Conservation (phyloP, 257 asterid species). For the Petunia axillaris region DNA sequence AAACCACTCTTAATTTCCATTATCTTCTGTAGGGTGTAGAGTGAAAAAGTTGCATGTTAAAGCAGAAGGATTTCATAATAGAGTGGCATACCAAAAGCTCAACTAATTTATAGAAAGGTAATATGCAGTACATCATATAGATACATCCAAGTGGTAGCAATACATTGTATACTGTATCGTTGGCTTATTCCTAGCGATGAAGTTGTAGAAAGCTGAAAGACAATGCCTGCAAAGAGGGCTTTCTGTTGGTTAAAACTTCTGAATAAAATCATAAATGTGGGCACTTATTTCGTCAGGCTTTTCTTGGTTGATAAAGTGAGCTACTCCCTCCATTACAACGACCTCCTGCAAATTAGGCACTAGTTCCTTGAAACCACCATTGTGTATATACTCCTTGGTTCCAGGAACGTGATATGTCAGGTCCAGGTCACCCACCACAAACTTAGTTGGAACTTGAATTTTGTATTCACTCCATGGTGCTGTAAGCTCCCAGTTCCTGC, state of each 20-base stretch:
- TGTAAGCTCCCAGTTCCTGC: slow-evolving; percentile 87
- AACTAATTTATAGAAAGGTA: background rate
- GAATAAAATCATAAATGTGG: slow-evolving; percentile 71
- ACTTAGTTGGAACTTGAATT: slow-evolving; percentile 83
- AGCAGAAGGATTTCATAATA: background rate
- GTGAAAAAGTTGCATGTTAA: background rate
- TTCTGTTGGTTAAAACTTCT: slow-evolving; percentile 46
- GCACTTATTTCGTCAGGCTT: slow-evolving; percentile 71
- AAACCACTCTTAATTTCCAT: background rate
- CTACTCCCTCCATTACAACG: slow-evolving; percentile 90
- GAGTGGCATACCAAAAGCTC: background rate
- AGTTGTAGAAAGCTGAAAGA: background rate
- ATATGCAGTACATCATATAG: background rate
- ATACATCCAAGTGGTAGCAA: background rate
- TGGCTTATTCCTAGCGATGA: background rate
- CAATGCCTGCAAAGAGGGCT: background rate
- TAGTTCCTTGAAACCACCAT: slow-evolving; percentile 61
- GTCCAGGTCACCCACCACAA: slow-evolving; percentile 83
- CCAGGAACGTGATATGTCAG: slow-evolving; percentile 69
- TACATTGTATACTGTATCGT: background rate
- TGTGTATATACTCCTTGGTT: slow-evolving; percentile 65
- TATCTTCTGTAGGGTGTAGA: background rate
- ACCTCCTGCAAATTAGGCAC: slow-evolving; percentile 80
- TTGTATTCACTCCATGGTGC: slow-evolving; percentile 67
- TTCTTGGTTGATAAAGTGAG: slow-evolving; percentile 77